phyloP scores from a whole-genome alignment of 306 rosid species.

The Pyrus betulifolia region DNA sequence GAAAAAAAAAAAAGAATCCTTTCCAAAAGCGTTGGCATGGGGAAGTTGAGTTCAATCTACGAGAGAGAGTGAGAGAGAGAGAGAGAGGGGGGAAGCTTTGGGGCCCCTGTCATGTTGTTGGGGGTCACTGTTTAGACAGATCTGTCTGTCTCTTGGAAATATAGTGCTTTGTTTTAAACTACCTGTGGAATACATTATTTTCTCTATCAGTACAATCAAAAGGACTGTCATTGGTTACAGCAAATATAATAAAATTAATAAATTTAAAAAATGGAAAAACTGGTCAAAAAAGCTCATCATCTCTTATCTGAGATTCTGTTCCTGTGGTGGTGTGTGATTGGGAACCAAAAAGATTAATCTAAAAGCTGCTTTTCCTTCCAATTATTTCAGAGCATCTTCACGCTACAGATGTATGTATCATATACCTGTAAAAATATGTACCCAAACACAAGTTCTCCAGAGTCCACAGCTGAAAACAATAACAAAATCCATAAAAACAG shows the following conservation, averaged over 20 bases:
- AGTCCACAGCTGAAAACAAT: slow-evolving; percentile 5
- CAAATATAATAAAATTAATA: neutral
- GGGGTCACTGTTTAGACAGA: slow-evolving; percentile 53
- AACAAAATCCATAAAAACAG: slow-evolving; percentile 8
- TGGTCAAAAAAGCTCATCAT: slow-evolving; percentile 71
- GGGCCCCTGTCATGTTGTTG: slow-evolving; percentile 64
- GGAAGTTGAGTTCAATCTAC: slow-evolving; percentile 55
- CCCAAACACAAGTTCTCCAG: neutral
- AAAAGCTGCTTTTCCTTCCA: slow-evolving; percentile 66
- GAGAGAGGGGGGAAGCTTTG: slow-evolving; percentile 18
- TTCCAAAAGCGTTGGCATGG: slow-evolving; percentile 40
- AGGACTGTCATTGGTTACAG: slow-evolving; percentile 22
- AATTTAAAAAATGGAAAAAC: neutral
- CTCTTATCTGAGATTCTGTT: slow-evolving; percentile 83
- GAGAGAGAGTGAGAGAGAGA: slow-evolving; percentile 3
- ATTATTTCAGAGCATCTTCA: slow-evolving; percentile 68
- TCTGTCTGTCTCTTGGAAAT: slow-evolving; percentile 30
- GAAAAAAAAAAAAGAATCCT: too few relatives aligned
- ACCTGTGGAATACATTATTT: slow-evolving; percentile 20
- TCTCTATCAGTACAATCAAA: slow-evolving; percentile 18
- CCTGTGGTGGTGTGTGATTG: slow-evolving; percentile 65
- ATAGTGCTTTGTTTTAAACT: slow-evolving; percentile 36
- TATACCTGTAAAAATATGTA: neutral
- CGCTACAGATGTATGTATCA: slow-evolving; percentile 2
- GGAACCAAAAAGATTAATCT: slow-evolving; percentile 45